Conservation (phyloP, 306 rosid genomes). For the Arachis stenosperma region DNA sequence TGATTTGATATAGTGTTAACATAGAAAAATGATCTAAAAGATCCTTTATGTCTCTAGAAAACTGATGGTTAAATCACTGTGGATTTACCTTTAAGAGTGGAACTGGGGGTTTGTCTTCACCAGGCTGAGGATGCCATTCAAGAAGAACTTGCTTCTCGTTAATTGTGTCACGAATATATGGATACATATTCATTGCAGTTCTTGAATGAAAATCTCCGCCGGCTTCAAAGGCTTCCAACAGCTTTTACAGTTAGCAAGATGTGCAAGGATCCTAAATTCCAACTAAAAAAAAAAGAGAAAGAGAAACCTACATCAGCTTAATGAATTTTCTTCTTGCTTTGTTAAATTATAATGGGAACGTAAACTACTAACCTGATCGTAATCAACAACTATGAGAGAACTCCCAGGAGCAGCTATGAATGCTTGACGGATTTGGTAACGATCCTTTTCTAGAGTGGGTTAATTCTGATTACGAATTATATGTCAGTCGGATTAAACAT, state of each 20-base stretch:
- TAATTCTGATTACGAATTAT: conserved; percentile 68
- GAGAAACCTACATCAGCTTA: conserved; percentile 43
- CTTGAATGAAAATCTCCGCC: too few relatives aligned
- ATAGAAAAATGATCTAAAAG: too few relatives aligned
- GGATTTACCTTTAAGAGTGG: conserved; percentile 83
- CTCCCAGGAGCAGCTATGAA: too few relatives aligned
- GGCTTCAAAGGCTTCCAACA: conserved; percentile 66
- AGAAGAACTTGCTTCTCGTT: too few relatives aligned
- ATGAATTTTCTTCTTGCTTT: conserved; percentile 23
- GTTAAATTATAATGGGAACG: conserved; percentile 31
- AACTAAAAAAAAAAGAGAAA: conserved; percentile 56
- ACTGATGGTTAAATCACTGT: background rate
- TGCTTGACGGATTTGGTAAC: conserved; percentile 10
- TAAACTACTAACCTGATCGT: too few relatives aligned
- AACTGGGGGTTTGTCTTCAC: conserved; percentile 91
- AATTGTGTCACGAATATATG: too few relatives aligned
- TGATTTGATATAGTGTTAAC: too few relatives aligned
- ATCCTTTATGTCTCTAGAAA: too few relatives aligned
- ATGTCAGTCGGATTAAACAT: conserved; percentile 30
- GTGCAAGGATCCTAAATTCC: conserved; percentile 97
- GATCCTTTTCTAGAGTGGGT: conserved; percentile 97
- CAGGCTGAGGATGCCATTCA: too few relatives aligned
- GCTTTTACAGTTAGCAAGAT: conserved; percentile 89
- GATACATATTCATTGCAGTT: too few relatives aligned
- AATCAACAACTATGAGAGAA: too few relatives aligned